Conservation (phyloP, 192 early-diverging fungal species). For the Coemansia interrupta region DNA sequence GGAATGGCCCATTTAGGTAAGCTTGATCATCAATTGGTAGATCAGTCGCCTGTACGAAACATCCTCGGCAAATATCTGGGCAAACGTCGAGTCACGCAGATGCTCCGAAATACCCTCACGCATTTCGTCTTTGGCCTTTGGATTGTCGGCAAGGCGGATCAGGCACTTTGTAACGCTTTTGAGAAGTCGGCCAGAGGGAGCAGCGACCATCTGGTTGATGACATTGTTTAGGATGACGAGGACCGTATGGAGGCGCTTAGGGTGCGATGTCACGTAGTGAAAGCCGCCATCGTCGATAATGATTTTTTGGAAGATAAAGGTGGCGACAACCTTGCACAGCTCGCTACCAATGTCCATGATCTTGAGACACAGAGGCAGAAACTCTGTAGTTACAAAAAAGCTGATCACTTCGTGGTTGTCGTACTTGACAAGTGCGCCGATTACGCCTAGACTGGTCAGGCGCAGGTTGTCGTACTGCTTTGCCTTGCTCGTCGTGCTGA, state of each 20-base stretch:
- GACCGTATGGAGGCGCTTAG: conserved; percentile 85
- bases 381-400: conserved; percentile 93
- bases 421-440: conserved; percentile 96
- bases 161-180: conserved; percentile 95
- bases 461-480: conserved; percentile 95
- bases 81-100: conserved; percentile 83
- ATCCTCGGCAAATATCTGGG: conserved; percentile 81
- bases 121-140: conserved; percentile 85
- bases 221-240: conserved; percentile 91
- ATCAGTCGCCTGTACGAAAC: conserved; percentile 82
- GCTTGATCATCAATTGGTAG: conserved; percentile 57
- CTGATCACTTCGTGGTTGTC: conserved; percentile 95
- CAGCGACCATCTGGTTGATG: conserved; percentile 85
- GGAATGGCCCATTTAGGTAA: conserved; percentile 14
- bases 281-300: conserved; percentile 91
- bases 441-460: conserved; percentile 89
- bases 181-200: conserved; percentile 77
- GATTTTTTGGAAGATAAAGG: conserved; percentile 98
- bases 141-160: conserved; percentile 88
- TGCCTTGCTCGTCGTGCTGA: conserved; percentile 93
- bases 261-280: conserved; percentile 50
- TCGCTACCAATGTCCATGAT: conserved; percentile 98
- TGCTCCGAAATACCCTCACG: conserved; percentile 87
- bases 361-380: conserved; percentile 94
- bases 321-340: conserved; percentile 97